These are phyloP conservation scores for Raphanus sativus DNA, from an alignment of 345 rosid genomes.

Conservation along the genomic window DNA sequence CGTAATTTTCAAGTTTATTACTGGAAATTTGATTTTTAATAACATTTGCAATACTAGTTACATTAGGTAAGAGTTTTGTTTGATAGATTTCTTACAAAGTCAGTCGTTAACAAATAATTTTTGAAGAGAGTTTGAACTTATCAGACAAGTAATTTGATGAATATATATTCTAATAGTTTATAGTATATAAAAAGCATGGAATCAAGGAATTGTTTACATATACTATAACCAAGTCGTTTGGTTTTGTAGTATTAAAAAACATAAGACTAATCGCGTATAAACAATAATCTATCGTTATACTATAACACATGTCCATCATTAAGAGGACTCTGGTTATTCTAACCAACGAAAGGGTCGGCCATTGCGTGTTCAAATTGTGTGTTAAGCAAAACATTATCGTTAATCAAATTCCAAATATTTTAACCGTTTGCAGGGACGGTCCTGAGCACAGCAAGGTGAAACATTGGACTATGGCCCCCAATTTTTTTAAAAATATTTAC, in stretches of 20 bases:
- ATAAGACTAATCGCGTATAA: slow-evolving; percentile 20
- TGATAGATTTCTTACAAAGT: background rate
- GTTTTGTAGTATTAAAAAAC: background rate
- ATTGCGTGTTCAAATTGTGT: slow-evolving; percentile 20
- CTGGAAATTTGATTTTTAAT: background rate
- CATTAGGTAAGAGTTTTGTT: background rate
- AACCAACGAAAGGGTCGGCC: slow-evolving; percentile 12
- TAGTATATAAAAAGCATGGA: background rate
- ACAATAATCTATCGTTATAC: background rate
- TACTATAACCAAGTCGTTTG: slow-evolving; percentile 11
- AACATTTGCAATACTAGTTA: background rate
- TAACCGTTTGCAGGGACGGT: background rate
- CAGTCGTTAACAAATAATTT: slow-evolving; percentile 3
- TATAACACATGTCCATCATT: slow-evolving; percentile 26
- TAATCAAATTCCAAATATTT: background rate
- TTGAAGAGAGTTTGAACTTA: background rate
- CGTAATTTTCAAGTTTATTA: background rate
- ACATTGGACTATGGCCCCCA: no score
- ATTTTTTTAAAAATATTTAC: no score
- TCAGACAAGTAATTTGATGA: slow-evolving; percentile 7
- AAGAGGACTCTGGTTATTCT: slow-evolving; percentile 10
- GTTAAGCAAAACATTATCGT: background rate
- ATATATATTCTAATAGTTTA: background rate
- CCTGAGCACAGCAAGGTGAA: no score
- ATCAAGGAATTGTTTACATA: background rate